phyloP scores from a whole-genome alignment of 306 rosid species.

The Glycine tomentella region DNA sequence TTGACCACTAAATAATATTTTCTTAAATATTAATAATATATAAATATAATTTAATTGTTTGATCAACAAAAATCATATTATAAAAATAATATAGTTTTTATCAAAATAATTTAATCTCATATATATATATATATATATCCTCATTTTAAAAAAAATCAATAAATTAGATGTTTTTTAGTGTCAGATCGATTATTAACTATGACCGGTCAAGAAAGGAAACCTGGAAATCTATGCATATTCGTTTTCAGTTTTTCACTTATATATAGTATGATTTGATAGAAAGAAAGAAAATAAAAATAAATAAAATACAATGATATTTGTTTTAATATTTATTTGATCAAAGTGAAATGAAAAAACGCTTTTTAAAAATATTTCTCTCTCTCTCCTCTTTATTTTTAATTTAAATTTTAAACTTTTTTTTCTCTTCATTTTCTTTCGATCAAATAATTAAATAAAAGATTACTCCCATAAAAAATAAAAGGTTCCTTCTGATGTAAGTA shows the following conservation, averaged over 20 bases:
- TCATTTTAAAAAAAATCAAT: too few species aligned
- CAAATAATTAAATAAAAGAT: too few species aligned
- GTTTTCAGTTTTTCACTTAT: not conserved
- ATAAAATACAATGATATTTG: not conserved
- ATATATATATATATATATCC: too few species aligned
- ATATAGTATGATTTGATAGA: not conserved
- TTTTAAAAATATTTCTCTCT: not conserved
- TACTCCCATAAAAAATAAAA: not conserved
- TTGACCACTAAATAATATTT: too few species aligned
- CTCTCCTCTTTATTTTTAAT: not conserved
- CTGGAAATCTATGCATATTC: not conserved
- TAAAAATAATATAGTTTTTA: too few species aligned
- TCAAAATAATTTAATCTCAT: too few species aligned
- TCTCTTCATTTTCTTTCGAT: not conserved
- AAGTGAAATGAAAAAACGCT: not conserved
- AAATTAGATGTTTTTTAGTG: not conserved
- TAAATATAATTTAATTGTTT: too few species aligned
- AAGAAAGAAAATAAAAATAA: not conserved
- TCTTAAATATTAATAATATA: too few species aligned
- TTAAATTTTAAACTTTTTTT: not conserved
- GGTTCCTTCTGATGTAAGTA: not conserved
- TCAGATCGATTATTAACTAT: not conserved
- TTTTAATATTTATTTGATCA: not conserved
- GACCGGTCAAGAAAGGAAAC: not conserved
- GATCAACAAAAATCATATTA: too few species aligned